Conservation (phyloP, 2,329 filamentous ascomycete species). For the Aspergillus sp. region DNA sequence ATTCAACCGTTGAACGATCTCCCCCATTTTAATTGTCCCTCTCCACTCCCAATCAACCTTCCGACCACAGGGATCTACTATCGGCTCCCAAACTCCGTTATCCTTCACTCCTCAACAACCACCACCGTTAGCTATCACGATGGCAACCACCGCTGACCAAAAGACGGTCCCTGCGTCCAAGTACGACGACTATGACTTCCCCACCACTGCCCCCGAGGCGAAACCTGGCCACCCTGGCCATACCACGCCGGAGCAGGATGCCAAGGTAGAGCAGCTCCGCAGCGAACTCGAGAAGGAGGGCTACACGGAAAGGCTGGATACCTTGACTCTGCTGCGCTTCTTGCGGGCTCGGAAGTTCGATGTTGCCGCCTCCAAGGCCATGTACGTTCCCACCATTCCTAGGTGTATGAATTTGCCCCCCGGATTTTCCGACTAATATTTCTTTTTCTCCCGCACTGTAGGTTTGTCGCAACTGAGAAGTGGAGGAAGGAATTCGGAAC, state of each 20-base stretch:
- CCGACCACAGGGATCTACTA: constrained; percentile 7
- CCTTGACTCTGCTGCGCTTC: constrained; percentile 88
- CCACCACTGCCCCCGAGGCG: constrained; percentile 69
- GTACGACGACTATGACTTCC: constrained; percentile 96
- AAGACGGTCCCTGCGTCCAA: constrained; percentile 69
- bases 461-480: constrained; percentile 87
- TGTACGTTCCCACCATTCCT: constrained; percentile 59
- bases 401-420: neutral
- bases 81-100: constrained; percentile 5
- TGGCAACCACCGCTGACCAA: constrained; percentile 31
- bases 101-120: neutral
- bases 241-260: constrained; percentile 83
- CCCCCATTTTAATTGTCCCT: constrained; percentile 11
- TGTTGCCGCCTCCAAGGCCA: constrained; percentile 76
- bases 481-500: constrained; percentile 88
- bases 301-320: constrained; percentile 82
- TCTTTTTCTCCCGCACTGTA: constrained; percentile 38
- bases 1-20: neutral
- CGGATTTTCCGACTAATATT: neutral
- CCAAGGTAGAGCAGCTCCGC: constrained; percentile 82
- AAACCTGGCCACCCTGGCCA: constrained; percentile 83
- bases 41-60: constrained; percentile 20
- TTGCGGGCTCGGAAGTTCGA: constrained; percentile 94
- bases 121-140: constrained; percentile 22
- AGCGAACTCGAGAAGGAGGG: constrained; percentile 80